phyloP scores from a whole-genome alignment of 352 stramenopile genomes.

The Globisporangium megalacanthum region DNA sequence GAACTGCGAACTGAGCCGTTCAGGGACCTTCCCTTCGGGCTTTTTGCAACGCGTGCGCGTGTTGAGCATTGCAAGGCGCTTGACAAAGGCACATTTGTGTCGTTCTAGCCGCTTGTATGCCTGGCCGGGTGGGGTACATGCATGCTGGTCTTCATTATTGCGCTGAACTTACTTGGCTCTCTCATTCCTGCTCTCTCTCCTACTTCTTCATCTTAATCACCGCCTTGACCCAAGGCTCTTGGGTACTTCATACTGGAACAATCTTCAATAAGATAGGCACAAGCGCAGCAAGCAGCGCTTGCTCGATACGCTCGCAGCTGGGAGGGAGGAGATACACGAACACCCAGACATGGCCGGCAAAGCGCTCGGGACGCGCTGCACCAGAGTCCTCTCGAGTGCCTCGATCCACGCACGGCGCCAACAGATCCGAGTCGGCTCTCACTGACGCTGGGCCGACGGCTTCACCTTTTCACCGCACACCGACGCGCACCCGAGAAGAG shows the following conservation, averaged over 20 bases:
- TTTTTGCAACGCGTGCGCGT: constrained; percentile 23
- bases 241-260: constrained; percentile 14
- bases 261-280: constrained; percentile 9
- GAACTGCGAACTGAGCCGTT: constrained; percentile 6
- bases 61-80: constrained; percentile 1
- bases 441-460: too few relatives aligned
- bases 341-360: too few relatives aligned
- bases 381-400: neutral
- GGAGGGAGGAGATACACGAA: neutral
- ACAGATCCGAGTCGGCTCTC: too few relatives aligned
- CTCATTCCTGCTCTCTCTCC: neutral
- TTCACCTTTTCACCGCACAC: too few relatives aligned
- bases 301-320: neutral
- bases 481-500: too few relatives aligned
- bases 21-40: constrained; percentile 32
- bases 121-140: neutral
- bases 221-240: neutral
- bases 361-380: neutral
- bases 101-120: neutral
- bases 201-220: neutral
- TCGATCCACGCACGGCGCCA: too few relatives aligned
- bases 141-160: constrained; percentile 5
- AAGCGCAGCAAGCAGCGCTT: neutral
- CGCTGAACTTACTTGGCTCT: constrained; percentile 7
- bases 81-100: too few relatives aligned